Base-by-base conservation (phyloP, 1,284 basidiomycete species). In the Ustilago bromivora region DNA sequence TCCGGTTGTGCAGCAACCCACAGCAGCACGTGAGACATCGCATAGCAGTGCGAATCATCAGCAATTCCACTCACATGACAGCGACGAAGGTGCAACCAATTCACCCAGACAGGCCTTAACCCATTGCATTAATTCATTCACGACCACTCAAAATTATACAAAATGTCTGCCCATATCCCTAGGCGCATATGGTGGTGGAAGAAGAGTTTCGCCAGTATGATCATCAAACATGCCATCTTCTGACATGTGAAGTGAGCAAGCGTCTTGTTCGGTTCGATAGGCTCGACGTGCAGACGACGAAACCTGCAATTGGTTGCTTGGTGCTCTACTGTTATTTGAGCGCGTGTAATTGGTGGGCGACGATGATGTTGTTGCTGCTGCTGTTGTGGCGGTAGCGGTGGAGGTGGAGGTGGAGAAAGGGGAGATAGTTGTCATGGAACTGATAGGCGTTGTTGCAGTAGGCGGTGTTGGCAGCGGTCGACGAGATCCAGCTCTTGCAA, bases 161-260 rank as follows among this genome's bases (percentile, higher is more conserved):
- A 67, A 76, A 12, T 72, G 55, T n/a, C 65, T 57, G 13, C 63
- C 71, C 53, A 61, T 47, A 12, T 53, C 54, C 32, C 66, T 68
- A 17, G 71, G 66, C 6, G 66, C 59, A 31, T 74, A 73, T 2
- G 73, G 73, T 23, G 71, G 74, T 6, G 70, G 74, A 15, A 76
- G 47, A 49, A 76, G 38, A 5, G 62, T 73, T 53, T 76, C 66
- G 19, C 70, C 74, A 4, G 66, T 63, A 34, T 64, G 59, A 15
- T 76, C 60, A 19, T 72, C 70, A 40, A 68, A 61, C 34, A 68
- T 36, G 17, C 63, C 71, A 35, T 73, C 62, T n/a, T 74, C 71
- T 13, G 66, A 66, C 1, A 76, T 32, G 28, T 66, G 62, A 34
- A 76, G 28, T 1, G 66, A 68, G 57, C 74, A 60, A 35, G 66